These are phyloP conservation scores for Mycocentrospora acerina DNA, from an alignment of 2,329 filamentous ascomycete species.

Conservation along the genomic window DNA sequence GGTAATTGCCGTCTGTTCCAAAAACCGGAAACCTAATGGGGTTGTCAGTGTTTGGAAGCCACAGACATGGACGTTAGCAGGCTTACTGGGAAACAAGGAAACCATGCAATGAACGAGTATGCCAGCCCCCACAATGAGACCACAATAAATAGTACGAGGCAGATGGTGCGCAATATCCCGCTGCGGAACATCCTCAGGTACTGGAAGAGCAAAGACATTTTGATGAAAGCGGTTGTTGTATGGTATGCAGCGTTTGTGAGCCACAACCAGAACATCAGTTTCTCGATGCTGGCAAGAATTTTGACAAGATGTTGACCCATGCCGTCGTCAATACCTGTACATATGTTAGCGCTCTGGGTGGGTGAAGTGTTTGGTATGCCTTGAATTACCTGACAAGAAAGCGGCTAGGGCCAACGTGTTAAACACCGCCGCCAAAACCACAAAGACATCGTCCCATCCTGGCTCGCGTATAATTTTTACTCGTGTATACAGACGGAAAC, in stretches of 20 bases:
- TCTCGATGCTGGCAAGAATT: constrained; percentile 9
- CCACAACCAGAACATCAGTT: constrained; percentile 26
- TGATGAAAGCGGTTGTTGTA: constrained; percentile 33
- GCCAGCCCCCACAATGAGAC: constrained; percentile 29
- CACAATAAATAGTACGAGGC: constrained; percentile 13
- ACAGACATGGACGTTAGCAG: too few species aligned
- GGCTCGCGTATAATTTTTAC: constrained; percentile 27
- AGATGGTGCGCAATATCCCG: constrained; percentile 18
- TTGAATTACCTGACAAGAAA: constrained; percentile 21
- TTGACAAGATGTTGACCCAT: constrained; percentile 34
- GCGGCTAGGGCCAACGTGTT: constrained; percentile 22
- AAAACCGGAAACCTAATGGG: constrained; percentile 9
- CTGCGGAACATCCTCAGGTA: constrained; percentile 35
- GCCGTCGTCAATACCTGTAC: constrained; percentile 25
- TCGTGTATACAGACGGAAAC: constrained; percentile 30
- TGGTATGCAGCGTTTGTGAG: constrained; percentile 29
- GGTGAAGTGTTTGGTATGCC: too few species aligned
- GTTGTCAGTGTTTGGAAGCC: too few species aligned
- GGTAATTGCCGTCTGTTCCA: constrained; percentile 19
- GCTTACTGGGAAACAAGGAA: constrained; percentile 29
- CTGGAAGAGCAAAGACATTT: constrained; percentile 38
- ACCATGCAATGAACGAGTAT: constrained; percentile 33
- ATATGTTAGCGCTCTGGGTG: constrained; percentile 3
- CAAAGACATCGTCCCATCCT: constrained; percentile 39
- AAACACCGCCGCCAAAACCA: constrained; percentile 28